Base-by-base conservation (phyloP, 2,329 filamentous ascomycete genomes). In the Podosphaera fusca region DNA sequence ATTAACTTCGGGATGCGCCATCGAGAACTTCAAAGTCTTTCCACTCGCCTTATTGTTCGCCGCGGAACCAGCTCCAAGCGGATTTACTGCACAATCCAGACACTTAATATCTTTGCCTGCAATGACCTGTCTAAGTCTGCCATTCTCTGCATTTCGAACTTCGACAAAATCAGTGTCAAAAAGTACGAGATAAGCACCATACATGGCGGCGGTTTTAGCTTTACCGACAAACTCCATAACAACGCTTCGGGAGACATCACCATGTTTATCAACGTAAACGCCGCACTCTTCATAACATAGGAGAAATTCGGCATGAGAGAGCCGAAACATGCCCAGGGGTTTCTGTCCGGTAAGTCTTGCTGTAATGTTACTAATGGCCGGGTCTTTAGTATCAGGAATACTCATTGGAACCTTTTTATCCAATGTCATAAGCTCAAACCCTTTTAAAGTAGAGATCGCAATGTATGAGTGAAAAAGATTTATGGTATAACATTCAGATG, bases 191-290 rank as follows among this genome's bases (percentile, higher is more conserved):
- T 95, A 96, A 58, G 88, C 84, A 1, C 88, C 89, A 64, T 87
- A 94, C 72, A 96, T 82, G 60, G 88, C 92, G 1, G 89, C 89
- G 10, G 81, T 80, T 60, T 84, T 82, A 1, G 92, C 92, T 69
- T 79, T 90, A 62, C 92, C 92, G n/a, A 94, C 92, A 69, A 96
- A 98, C 67, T 96, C 88, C 88, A 98, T 95, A 65, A 96, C 89
- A 58, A 96, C 87, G 34, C 84, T 87, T 51, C 94, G 84, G 45
- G 82, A 90, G 34, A 98, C 87, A 60, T 98, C 92, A 62, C 92
- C 92, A 69, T 96, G 88, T 71, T 96, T 95, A 73, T 98, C 94
- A 67, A 96, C 85, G 66, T 96, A 98, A 7, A 98, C 89, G 21
- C 89, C 92, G 64, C 90, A 96, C 69, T 95, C 88, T 69, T 94